A percentile compares a stretch with the other conserved stretches of the same genome.
These are phyloP conservation scores for Monosporozyma yasuniensis DNA, from an alignment of 805 yeast species.

Conservation along the genomic window DNA sequence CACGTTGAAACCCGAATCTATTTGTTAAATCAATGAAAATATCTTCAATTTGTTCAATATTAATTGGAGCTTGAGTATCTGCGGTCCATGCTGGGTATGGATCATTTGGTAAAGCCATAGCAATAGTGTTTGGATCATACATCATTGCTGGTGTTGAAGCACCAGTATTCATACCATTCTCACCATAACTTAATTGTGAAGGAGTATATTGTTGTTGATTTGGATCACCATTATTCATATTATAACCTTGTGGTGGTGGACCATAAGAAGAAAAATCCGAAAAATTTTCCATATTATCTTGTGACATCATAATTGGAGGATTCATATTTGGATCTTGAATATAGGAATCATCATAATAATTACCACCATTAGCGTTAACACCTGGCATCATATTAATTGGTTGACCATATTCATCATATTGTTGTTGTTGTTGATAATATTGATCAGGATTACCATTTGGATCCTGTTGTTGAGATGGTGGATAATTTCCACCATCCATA, in stretches of 20 bases:
- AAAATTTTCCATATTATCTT: slow-evolving; percentile 47
- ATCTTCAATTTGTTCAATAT: slow-evolving; percentile 80
- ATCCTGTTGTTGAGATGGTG: not conserved
- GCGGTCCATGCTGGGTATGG: slow-evolving; percentile 99
- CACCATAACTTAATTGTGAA: slow-evolving; percentile 80
- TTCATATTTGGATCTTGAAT: slow-evolving; percentile 1
- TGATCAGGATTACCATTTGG: not conserved
- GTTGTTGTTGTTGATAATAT: slow-evolving; percentile 2
- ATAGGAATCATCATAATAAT: not conserved
- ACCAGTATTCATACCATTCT: slow-evolving; percentile 44
- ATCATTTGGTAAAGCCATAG: slow-evolving; percentile 71
- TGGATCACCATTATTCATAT: slow-evolving; percentile 37
- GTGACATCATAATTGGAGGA: slow-evolving; percentile 33
- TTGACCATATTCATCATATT: slow-evolving; percentile 12
- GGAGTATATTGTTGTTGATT: slow-evolving; percentile 52
- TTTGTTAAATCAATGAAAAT: slow-evolving; percentile 74
- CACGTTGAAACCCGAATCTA: slow-evolving; percentile 86
- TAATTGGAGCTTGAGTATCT: slow-evolving; percentile 81
- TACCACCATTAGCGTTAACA: slow-evolving; percentile 16
- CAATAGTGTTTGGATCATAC: slow-evolving; percentile 51
- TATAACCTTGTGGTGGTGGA: slow-evolving; percentile 40
- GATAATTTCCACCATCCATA: not conserved
- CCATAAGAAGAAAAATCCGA: slow-evolving; percentile 61
- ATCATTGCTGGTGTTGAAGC: slow-evolving; percentile 87
- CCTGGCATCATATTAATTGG: slow-evolving; percentile 25